These are phyloP conservation scores for Lipomyces lipofer DNA, from an alignment of 805 yeast genomes.

Conservation along the genomic window DNA sequence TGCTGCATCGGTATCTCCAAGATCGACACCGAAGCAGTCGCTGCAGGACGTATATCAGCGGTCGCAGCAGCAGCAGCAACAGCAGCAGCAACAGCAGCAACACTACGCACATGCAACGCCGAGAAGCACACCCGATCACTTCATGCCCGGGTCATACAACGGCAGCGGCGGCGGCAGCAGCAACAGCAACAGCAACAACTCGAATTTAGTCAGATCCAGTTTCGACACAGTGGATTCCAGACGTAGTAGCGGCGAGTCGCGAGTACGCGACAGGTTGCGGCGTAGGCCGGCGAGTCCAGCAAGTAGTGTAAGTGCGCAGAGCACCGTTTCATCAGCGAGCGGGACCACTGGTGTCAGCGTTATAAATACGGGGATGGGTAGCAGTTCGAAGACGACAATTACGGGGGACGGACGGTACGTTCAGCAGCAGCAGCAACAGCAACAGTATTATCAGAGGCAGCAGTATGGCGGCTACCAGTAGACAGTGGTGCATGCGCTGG, in stretches of 20 bases:
- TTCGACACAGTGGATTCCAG: slow-evolving; percentile 23
- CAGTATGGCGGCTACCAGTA: not conserved
- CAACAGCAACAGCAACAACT: slow-evolving; percentile 6
- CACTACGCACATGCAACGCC: too few species aligned
- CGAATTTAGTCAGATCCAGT: not conserved
- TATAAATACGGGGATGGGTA: too few species aligned
- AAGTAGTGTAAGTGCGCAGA: slow-evolving; percentile 8
- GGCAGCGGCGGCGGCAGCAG: not conserved
- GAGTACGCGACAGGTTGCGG: slow-evolving; percentile 26
- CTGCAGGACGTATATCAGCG: slow-evolving; percentile 29
- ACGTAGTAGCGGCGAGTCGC: slow-evolving; percentile 24
- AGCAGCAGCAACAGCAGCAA: not conserved
- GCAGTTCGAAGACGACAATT: slow-evolving; percentile 2
- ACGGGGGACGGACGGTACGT: not conserved
- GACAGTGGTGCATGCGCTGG: not conserved
- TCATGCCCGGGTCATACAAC: slow-evolving; percentile 1
- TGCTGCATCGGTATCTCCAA: not conserved
- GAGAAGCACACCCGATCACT: slow-evolving; percentile 1
- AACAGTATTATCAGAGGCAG: not conserved
- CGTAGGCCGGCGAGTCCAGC: slow-evolving; percentile 16
- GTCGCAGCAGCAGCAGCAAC: slow-evolving; percentile 7
- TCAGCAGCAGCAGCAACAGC: not conserved
- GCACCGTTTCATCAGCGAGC: slow-evolving; percentile 8
- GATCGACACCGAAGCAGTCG: slow-evolving; percentile 18
- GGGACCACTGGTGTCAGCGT: not conserved